Evolutionary conservation across 495 filamentous ascomycete genomes (phyloP).

Genomic region (Penicillium riverlandense): DNA sequence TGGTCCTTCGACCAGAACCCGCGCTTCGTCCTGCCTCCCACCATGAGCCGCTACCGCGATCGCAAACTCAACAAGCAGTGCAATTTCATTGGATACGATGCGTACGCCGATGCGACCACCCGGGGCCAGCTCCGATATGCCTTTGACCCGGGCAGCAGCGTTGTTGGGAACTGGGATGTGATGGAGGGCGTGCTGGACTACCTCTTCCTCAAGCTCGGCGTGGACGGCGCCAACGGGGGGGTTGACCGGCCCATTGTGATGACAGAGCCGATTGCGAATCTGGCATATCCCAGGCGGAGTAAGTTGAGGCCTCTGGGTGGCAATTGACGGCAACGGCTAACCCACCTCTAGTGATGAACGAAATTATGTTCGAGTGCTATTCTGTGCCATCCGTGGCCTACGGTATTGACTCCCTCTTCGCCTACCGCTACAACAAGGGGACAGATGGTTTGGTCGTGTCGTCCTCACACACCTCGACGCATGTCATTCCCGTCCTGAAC

Average conservation of each 20-base stretch:
- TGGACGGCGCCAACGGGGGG: constrained; percentile 63
- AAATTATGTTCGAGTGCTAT: constrained; percentile 95
- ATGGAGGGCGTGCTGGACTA: constrained; percentile 92
- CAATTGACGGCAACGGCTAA: constrained; percentile 4
- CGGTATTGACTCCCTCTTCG: constrained; percentile 93
- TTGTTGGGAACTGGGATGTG: constrained; percentile 95
- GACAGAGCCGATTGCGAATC: constrained; percentile 91
- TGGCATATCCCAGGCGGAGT: constrained; percentile 82
- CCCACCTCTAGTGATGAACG: constrained; percentile 70
- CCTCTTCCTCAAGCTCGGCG: constrained; percentile 82
- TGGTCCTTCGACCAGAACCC: constrained; percentile 87
- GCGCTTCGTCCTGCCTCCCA: constrained; percentile 71
- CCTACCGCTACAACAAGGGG: constrained; percentile 85
- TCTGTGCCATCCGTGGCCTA: constrained; percentile 79
- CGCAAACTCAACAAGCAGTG: constrained; percentile 84
- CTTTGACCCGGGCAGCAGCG: constrained; percentile 83
- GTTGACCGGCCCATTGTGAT: constrained; percentile 86
- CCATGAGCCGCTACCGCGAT: constrained; percentile 90
- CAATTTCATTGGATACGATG: constrained; percentile 84
- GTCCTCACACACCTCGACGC: constrained; percentile 86
- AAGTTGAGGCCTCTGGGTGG: constrained; percentile 16
- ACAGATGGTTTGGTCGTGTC: constrained; percentile 84
- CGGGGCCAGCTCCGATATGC: constrained; percentile 82
- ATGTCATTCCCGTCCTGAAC: constrained; percentile 89
- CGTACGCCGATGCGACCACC: constrained; percentile 88